A percentile compares a stretch with the other conserved stretches of the same genome.
phyloP scores from a whole-genome alignment of 129 eudicot genomes.

The Tanacetum coccineum region DNA sequence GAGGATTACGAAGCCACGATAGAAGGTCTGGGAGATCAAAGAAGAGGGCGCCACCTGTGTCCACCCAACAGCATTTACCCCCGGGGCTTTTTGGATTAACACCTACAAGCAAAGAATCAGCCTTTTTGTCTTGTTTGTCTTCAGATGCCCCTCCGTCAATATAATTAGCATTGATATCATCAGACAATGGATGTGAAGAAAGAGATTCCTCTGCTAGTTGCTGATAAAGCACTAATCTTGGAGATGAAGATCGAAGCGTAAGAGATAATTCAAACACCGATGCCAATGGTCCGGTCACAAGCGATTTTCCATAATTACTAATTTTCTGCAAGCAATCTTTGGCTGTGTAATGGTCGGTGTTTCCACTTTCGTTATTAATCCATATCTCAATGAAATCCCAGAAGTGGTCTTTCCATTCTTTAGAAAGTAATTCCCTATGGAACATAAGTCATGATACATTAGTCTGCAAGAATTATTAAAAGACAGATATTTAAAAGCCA shows the following conservation, averaged over 20 bases:
- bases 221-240: conserved; percentile 84
- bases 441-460: conserved; percentile 10
- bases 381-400: conserved; percentile 85
- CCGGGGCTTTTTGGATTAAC: conserved; percentile 61
- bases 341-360: conserved; percentile 52
- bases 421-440: conserved; percentile 78
- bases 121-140: conserved; percentile 30
- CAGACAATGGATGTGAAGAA: conserved; percentile 72
- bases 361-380: conserved; percentile 45
- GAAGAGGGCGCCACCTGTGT: conserved; percentile 75
- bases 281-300: conserved; percentile 62
- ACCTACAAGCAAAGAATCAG: conserved; percentile 50
- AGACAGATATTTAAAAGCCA: not conserved
- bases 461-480: conserved; percentile 4
- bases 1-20: conserved; percentile 57
- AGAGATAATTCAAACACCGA: conserved; percentile 81
- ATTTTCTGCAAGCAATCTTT: conserved; percentile 79
- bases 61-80: conserved; percentile 96
- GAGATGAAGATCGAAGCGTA: conserved; percentile 91
- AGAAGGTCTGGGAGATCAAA: conserved; percentile 65
- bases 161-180: conserved; percentile 46
- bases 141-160: conserved; percentile 40
- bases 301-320: conserved; percentile 55
- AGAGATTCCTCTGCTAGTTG: conserved; percentile 94
- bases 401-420: conserved; percentile 76